Conservation (phyloP, 257 asterid genomes). For the Ballota nigra region DNA sequence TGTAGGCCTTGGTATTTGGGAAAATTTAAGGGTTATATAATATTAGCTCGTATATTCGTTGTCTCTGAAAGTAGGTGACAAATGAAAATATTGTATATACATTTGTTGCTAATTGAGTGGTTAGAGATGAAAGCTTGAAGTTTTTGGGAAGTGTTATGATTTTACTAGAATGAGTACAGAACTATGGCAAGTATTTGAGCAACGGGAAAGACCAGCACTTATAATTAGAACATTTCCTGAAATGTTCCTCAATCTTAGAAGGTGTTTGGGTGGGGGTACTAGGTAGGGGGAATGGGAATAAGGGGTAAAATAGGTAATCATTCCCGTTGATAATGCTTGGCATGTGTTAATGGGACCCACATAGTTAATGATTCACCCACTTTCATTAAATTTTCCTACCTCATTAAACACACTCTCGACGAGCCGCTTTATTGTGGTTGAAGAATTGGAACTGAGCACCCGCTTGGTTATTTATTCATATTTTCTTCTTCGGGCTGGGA, state of each 20-base stretch:
- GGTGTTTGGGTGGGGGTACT: background rate
- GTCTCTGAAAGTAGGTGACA: background rate
- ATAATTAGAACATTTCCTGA: background rate
- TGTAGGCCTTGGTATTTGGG: background rate
- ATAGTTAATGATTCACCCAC: background rate
- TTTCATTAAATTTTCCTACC: background rate
- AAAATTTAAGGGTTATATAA: background rate
- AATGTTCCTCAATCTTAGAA: background rate
- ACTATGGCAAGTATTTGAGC: background rate
- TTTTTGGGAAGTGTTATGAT: background rate
- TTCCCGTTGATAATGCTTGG: background rate
- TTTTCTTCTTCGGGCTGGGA: background rate
- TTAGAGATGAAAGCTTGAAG: background rate
- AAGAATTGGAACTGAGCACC: background rate
- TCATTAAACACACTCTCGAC: background rate
- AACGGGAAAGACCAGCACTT: background rate
- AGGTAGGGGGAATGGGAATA: background rate
- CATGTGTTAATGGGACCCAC: background rate
- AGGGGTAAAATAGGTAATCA: background rate
- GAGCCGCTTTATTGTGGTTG: background rate
- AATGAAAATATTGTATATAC: background rate
- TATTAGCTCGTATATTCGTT: constrained; percentile 5
- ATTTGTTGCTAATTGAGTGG: background rate
- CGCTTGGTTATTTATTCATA: background rate
- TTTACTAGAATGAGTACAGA: constrained; percentile 15